A percentile compares a stretch with the other conserved stretches of the same genome.
These are phyloP conservation scores for Verticillium longisporum DNA, from an alignment of 2,329 filamentous ascomycete genomes.

Conservation along the genomic window DNA sequence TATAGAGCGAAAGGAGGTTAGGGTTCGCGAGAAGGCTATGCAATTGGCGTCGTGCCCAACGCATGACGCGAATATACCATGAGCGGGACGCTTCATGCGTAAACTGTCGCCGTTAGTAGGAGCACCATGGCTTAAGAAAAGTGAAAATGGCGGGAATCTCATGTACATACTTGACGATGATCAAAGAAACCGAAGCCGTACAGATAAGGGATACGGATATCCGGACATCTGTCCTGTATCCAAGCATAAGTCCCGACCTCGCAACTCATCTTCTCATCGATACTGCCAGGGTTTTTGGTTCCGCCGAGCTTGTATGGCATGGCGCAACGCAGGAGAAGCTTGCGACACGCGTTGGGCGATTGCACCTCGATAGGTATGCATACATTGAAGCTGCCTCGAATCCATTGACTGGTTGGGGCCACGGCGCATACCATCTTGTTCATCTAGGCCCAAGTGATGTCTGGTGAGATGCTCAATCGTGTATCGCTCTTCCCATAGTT, in stretches of 20 bases:
- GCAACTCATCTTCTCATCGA: constrained; percentile 24
- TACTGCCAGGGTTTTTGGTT: constrained; percentile 14
- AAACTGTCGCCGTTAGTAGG: background rate
- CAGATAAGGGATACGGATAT: constrained; percentile 18
- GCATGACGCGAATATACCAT: background rate
- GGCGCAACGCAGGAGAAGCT: background rate
- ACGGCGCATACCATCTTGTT: background rate
- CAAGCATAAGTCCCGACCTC: constrained; percentile 24
- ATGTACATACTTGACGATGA: constrained; percentile 9
- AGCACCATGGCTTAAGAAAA: no score
- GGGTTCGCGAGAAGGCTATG: background rate
- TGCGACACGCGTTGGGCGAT: background rate
- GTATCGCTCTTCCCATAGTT: no score
- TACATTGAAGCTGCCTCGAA: background rate
- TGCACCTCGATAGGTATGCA: background rate
- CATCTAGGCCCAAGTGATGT: background rate
- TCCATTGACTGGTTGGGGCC: background rate
- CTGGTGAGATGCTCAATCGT: background rate
- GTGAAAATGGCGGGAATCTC: no score
- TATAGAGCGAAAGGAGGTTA: background rate
- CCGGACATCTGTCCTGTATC: constrained; percentile 21
- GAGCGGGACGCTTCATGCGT: background rate
- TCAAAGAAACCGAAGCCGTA: constrained; percentile 13
- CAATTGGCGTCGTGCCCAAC: background rate
- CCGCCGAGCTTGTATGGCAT: constrained; percentile 15